Evolutionary conservation across 2,329 filamentous ascomycete species (phyloP).

Genomic region (Aspergillus sergii): DNA sequence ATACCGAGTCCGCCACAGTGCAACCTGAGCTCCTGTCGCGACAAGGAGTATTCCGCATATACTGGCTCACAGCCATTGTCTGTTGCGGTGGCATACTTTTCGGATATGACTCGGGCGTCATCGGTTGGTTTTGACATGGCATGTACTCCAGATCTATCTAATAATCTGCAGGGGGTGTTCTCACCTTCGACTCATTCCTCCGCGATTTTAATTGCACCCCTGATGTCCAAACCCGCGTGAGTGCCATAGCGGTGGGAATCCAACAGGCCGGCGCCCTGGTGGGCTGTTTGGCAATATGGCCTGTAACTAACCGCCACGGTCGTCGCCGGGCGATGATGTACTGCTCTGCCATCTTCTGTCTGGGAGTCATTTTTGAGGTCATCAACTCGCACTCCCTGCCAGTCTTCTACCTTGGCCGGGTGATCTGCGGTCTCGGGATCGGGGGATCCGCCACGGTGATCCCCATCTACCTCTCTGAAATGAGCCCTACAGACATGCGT

Average conservation of each 20-base stretch:
- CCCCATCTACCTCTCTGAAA: slow-evolving; percentile 50
- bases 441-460: slow-evolving; percentile 50
- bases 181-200: slow-evolving; percentile 50
- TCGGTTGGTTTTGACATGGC: slow-evolving; percentile 33
- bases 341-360: slow-evolving; percentile 51
- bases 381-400: slow-evolving; percentile 49
- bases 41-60: slow-evolving; percentile 50
- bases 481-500: slow-evolving; percentile 50
- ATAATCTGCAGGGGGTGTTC: slow-evolving; percentile 43
- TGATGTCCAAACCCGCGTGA: slow-evolving; percentile 45
- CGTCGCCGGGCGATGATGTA: slow-evolving; percentile 50
- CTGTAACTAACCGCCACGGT: slow-evolving; percentile 50
- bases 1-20: not conserved
- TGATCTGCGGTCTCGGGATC: slow-evolving; percentile 53
- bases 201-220: slow-evolving; percentile 46
- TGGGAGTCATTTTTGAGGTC: slow-evolving; percentile 50
- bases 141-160: not conserved
- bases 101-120: slow-evolving; percentile 48
- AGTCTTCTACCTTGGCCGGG: slow-evolving; percentile 50
- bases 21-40: not conserved
- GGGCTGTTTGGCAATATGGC: slow-evolving; percentile 54
- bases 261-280: slow-evolving; percentile 58
- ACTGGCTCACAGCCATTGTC: slow-evolving; percentile 55
- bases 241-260: slow-evolving; percentile 54
- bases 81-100: slow-evolving; percentile 54